A percentile compares a stretch with the other conserved stretches of the same genome.
phyloP scores from a whole-genome alignment of 768 basidiomycete genomes.

The Strobilomyces echinocephalus region DNA sequence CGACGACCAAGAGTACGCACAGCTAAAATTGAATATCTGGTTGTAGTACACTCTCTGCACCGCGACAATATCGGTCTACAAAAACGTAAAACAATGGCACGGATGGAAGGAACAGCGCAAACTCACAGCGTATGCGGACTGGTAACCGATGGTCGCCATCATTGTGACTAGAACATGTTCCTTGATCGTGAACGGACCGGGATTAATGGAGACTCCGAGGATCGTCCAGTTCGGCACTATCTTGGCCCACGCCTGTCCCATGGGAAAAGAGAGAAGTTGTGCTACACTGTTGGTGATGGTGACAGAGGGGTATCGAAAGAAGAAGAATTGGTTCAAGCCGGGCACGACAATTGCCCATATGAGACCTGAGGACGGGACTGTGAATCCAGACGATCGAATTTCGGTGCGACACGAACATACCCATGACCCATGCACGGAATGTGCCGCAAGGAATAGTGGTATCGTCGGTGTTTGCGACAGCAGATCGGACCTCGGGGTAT shows the following conservation, averaged over 20 bases:
- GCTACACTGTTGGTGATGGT: slow-evolving; percentile 52
- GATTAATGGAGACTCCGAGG: too few relatives aligned
- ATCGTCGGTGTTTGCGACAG: slow-evolving; percentile 72
- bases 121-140: slow-evolving; percentile 23
- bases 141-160: slow-evolving; percentile 24
- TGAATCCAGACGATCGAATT: too few relatives aligned
- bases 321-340: slow-evolving; percentile 77
- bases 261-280: slow-evolving; percentile 67
- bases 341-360: slow-evolving; percentile 60
- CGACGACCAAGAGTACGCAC: background rate
- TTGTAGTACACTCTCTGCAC: too few relatives aligned
- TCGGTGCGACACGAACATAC: slow-evolving; percentile 18
- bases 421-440: slow-evolving; percentile 58
- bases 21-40: too few relatives aligned
- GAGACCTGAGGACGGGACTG: slow-evolving; percentile 22
- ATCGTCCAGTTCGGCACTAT: slow-evolving; percentile 15
- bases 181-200: too few relatives aligned
- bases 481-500: slow-evolving; percentile 78
- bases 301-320: slow-evolving; percentile 58
- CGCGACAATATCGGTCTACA: too few relatives aligned
- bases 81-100: too few relatives aligned
- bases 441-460: slow-evolving; percentile 57
- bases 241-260: slow-evolving; percentile 58
- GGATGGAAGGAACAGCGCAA: too few relatives aligned
- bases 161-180: too few relatives aligned